Percentiles rank a stretch among this genome's conserved stretches.
These are phyloP conservation scores for Penicillium decumbens DNA, from an alignment of 2,329 filamentous ascomycete species.

Conservation along the genomic window DNA sequence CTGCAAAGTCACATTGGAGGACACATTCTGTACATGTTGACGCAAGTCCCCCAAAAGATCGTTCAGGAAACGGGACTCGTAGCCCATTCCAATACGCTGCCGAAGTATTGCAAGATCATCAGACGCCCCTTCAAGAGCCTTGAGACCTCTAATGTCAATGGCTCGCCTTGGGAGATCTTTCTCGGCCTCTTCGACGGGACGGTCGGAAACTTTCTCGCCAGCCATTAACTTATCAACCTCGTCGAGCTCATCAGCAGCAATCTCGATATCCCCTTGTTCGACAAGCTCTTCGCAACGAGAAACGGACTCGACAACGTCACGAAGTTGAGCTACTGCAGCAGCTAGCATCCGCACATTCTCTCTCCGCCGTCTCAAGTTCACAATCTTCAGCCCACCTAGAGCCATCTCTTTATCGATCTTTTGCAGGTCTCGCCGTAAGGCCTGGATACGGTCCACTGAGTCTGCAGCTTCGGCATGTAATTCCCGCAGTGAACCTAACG, in stretches of 20 bases:
- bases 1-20: constrained; percentile 67
- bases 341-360: constrained; percentile 81
- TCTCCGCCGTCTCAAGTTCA: constrained; percentile 72
- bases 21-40: constrained; percentile 70
- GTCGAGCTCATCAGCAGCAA: constrained; percentile 72
- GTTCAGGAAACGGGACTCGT: constrained; percentile 73
- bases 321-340: constrained; percentile 76
- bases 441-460: constrained; percentile 81
- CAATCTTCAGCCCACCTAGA: constrained; percentile 74
- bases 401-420: constrained; percentile 84
- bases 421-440: constrained; percentile 70
- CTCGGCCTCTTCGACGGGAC: constrained; percentile 25
- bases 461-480: constrained; percentile 88
- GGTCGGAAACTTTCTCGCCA: constrained; percentile 55
- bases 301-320: constrained; percentile 70
- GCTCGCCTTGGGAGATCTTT: constrained; percentile 30
- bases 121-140: constrained; percentile 73
- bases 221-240: constrained; percentile 73
- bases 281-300: constrained; percentile 74
- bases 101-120: constrained; percentile 72
- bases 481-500: constrained; percentile 82
- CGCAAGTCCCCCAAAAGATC: constrained; percentile 74
- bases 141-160: constrained; percentile 71
- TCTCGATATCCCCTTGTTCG: constrained; percentile 75
- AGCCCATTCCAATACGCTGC: constrained; percentile 77